Conservation (phyloP, 2,329 filamentous ascomycete genomes). For the Fonsecaea pugnacius region DNA sequence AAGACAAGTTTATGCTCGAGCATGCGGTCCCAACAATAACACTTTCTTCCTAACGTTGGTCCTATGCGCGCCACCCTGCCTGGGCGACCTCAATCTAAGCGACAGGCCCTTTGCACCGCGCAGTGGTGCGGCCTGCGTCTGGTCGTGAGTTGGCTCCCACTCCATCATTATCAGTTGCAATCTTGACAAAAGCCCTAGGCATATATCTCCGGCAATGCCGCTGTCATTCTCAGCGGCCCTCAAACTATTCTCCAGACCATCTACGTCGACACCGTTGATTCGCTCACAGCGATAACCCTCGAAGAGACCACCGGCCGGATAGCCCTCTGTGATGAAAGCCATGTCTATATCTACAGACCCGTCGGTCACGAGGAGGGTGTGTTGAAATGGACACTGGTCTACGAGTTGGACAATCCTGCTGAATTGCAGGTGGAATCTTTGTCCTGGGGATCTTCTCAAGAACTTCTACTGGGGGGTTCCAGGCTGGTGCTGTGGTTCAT, state of each 20-base stretch:
- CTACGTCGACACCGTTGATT: constrained; percentile 74
- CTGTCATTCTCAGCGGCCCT: constrained; percentile 78
- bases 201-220: constrained; percentile 86
- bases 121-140: constrained; percentile 74
- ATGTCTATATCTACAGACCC: constrained; percentile 78
- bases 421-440: constrained; percentile 59
- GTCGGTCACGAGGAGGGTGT: constrained; percentile 71
- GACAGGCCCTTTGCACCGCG: constrained; percentile 75
- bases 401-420: constrained; percentile 46
- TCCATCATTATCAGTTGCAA: constrained; percentile 11
- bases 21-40: constrained; percentile 24
- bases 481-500: constrained; percentile 71
- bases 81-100: constrained; percentile 75
- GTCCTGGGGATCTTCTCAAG: constrained; percentile 86
- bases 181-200: constrained; percentile 56
- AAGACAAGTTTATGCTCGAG: not conserved
- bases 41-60: constrained; percentile 37
- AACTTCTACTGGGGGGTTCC: constrained; percentile 77
- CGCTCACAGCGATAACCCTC: constrained; percentile 76
- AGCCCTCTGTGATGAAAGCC: constrained; percentile 69
- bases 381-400: constrained; percentile 51
- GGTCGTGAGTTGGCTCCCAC: constrained; percentile 61
- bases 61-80: constrained; percentile 80
- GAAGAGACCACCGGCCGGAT: constrained; percentile 85
- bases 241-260: constrained; percentile 83